These are phyloP conservation scores for Paramecium caudatum DNA, from an alignment of 73 alveolate species.

Conservation along the genomic window DNA sequence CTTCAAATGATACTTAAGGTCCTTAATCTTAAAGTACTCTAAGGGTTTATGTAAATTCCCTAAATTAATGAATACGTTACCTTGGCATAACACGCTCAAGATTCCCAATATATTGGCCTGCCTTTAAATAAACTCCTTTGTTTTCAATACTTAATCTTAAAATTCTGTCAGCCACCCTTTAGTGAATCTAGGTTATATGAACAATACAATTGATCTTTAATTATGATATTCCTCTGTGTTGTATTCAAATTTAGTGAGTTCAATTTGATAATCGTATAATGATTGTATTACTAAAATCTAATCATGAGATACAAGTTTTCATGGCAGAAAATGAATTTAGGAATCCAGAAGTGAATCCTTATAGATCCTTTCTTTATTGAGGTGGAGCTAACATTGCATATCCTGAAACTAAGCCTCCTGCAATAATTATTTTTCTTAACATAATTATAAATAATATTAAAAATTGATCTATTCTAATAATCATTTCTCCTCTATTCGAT, in stretches of 20 bases:
- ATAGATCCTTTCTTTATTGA: neutral
- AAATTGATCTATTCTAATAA: too few species aligned
- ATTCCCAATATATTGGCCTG: constrained; percentile 80
- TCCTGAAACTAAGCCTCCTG: neutral
- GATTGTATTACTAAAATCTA: constrained; percentile 45
- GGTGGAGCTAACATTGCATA: neutral
- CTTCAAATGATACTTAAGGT: constrained; percentile 69
- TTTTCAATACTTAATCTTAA: constrained; percentile 70
- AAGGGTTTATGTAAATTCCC: constrained; percentile 74
- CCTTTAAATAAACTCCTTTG: constrained; percentile 81
- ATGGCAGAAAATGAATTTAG: constrained; percentile 67
- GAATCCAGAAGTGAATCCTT: constrained; percentile 64
- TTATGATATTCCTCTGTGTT: constrained; percentile 72
- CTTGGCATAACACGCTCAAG: constrained; percentile 83
- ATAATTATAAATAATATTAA: too few species aligned
- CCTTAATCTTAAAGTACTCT: constrained; percentile 71
- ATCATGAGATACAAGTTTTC: constrained; percentile 10
- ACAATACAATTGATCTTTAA: constrained; percentile 68
- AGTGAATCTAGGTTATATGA: constrained; percentile 54
- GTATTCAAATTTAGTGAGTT: constrained; percentile 47
- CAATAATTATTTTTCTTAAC: neutral
- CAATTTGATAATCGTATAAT: constrained; percentile 64
- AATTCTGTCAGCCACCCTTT: constrained; percentile 78
- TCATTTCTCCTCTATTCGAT: too few species aligned
- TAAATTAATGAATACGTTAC: neutral